Base-by-base conservation (phyloP, 1,139 yeast genomes). In the Pichia sp. region DNA sequence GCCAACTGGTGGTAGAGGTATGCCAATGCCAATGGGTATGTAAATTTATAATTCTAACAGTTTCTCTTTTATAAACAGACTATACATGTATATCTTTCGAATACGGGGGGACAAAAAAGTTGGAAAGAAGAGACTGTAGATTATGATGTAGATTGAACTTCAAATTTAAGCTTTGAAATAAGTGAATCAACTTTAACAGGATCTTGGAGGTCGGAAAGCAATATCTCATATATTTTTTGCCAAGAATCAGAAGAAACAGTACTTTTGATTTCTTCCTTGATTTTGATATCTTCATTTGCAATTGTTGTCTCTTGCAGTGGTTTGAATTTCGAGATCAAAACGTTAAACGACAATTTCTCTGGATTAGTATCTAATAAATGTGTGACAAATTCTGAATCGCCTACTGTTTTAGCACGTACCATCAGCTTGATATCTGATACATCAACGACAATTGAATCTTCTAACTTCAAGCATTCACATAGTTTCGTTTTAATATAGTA, bases 1-100 rank as follows among this genome's bases (percentile, higher is more conserved):
- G 2, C 21, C 21, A 30, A 17, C 32, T 18, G 74, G 88, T 61
- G 86, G 86, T 41, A 74, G 82, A 64, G 88, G 86, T 52, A 63
- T 72, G 60, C 77, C 76, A 49, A 46, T 47, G 49, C 51, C 51
- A 21, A 36, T 33, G 35, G 50, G 49, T 33, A 45, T 47, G 49
- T 45, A 41, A 43, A 8, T 6, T 7, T 14, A 17, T 14, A 26
- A 14, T 18, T 26, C 15, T n/a, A n/a, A 9, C 5, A 15, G 8
- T n/a, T 20, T 36, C 17, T 36, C 20, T 30, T 17, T 34, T 18
- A 26, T 14, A 20, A 11, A 14, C n/a, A n/a, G n/a, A n/a, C n/a
- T n/a, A n/a, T n/a, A n/a, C n/a, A n/a, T n/a, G n/a, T n/a, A n/a
- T n/a, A n/a, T n/a, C n/a, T n/a, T n/a, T n/a, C n/a, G n/a, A n/a